Percentiles rank a stretch among this genome's conserved stretches.
Evolutionary conservation across 768 basidiomycete species (phyloP).

Genomic region (Kwoniella sp.): DNA sequence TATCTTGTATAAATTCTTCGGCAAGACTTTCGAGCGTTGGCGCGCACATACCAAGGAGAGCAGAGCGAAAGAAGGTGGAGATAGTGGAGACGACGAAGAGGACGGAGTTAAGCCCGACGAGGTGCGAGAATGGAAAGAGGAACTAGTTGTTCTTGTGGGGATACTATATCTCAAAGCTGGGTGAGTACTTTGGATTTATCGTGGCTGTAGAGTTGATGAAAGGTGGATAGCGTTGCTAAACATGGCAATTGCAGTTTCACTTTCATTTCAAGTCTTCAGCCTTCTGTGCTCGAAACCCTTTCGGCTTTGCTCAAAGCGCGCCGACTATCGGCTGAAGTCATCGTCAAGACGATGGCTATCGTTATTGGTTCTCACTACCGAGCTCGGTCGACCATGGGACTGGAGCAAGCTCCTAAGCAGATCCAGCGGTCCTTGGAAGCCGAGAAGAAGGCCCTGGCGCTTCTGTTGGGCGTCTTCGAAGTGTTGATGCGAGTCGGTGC

Average conservation of each 20-base stretch:
- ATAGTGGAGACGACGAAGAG: slow-evolving; percentile 15
- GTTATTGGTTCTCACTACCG: slow-evolving; percentile 83
- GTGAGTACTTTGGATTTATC: slow-evolving; percentile 36
- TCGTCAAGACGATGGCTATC: slow-evolving; percentile 72
- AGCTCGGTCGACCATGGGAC: slow-evolving; percentile 59
- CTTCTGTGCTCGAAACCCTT: slow-evolving; percentile 61
- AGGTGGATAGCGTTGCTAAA: slow-evolving; percentile 13
- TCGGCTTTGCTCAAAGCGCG: slow-evolving; percentile 67
- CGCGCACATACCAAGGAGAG: slow-evolving; percentile 16
- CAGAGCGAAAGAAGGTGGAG: background rate
- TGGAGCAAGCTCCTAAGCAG: slow-evolving; percentile 24
- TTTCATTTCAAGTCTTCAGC: slow-evolving; percentile 23
- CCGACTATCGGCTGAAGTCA: slow-evolving; percentile 71
- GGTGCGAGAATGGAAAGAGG: slow-evolving; percentile 71
- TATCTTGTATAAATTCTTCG: slow-evolving; percentile 75
- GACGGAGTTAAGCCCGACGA: slow-evolving; percentile 41
- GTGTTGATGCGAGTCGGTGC: slow-evolving; percentile 68
- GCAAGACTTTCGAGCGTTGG: slow-evolving; percentile 67
- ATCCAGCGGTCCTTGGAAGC: slow-evolving; percentile 56
- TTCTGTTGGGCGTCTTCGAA: slow-evolving; percentile 69
- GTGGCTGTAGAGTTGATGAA: background rate
- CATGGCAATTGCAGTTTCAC: slow-evolving; percentile 41
- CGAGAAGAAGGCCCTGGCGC: slow-evolving; percentile 69
- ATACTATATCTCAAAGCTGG: slow-evolving; percentile 62
- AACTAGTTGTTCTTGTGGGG: slow-evolving; percentile 74